phyloP scores from a whole-genome alignment of 441 rosid genomes.

The Euphorbia celastroides region DNA sequence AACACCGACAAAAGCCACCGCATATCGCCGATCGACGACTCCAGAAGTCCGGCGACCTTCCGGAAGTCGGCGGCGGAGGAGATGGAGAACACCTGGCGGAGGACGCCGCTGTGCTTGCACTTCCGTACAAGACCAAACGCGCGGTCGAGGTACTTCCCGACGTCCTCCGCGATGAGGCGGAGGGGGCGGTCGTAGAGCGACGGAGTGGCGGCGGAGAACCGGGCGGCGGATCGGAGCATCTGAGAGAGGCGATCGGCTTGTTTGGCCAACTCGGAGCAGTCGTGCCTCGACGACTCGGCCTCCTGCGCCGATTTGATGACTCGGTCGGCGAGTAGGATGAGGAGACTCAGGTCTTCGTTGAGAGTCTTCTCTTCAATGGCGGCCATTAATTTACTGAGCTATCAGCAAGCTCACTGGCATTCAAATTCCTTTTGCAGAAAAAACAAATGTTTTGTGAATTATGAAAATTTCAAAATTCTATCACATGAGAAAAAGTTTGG shows the following conservation, averaged over 20 bases:
- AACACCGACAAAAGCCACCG: slow-evolving; percentile 45
- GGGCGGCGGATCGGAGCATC: slow-evolving; percentile 48
- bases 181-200: slow-evolving; percentile 51
- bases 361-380: slow-evolving; percentile 28
- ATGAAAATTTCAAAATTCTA: too few relatives aligned
- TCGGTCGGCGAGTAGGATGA: slow-evolving; percentile 39
- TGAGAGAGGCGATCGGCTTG: slow-evolving; percentile 45
- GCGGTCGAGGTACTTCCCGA: slow-evolving; percentile 50
- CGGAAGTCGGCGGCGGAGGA: slow-evolving; percentile 45
- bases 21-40: slow-evolving; percentile 53
- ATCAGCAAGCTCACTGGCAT: too few relatives aligned
- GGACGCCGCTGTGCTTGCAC: slow-evolving; percentile 46
- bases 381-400: too few relatives aligned
- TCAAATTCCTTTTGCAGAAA: too few relatives aligned
- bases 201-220: slow-evolving; percentile 30
- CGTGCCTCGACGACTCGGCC: slow-evolving; percentile 40
- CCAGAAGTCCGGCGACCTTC: slow-evolving; percentile 37
- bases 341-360: slow-evolving; percentile 31
- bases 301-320: slow-evolving; percentile 37
- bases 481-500: too few relatives aligned
- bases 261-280: slow-evolving; percentile 37
- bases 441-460: too few relatives aligned
- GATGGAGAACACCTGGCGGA: slow-evolving; percentile 55
- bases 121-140: slow-evolving; percentile 42
- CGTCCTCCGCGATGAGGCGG: slow-evolving; percentile 40